Conservation (phyloP, 1,139 yeast genomes). For the Sugiyamaella neomexicana region DNA sequence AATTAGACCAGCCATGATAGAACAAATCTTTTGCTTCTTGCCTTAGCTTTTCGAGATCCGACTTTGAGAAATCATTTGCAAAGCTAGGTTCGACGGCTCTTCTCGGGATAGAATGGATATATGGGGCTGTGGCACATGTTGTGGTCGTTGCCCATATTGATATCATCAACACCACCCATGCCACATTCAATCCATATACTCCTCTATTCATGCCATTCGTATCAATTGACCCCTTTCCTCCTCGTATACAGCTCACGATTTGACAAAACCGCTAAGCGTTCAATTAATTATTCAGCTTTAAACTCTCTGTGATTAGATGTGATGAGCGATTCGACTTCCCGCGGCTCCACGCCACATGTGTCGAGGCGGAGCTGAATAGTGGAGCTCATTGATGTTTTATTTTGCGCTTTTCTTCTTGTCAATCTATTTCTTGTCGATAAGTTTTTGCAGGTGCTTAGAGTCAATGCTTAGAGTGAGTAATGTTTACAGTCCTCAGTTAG, state of each 20-base stretch:
- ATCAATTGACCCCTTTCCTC: neutral
- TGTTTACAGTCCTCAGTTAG: no score
- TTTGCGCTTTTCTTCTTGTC: no score
- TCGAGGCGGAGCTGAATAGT: neutral
- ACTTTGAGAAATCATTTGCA: slow-evolving; percentile 6
- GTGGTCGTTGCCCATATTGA: neutral
- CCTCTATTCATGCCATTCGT: slow-evolving; percentile 5
- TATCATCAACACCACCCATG: neutral
- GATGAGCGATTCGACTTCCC: neutral
- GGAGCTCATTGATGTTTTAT: no score
- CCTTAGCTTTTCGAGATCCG: neutral
- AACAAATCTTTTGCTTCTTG: slow-evolving; percentile 59
- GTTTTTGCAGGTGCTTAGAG: no score
- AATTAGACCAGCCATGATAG: slow-evolving; percentile 75
- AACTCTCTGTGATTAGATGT: no score
- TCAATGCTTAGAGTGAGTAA: no score
- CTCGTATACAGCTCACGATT: neutral
- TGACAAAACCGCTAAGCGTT: neutral
- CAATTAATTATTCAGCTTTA: no score
- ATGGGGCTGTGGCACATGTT: neutral
- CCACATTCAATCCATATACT: slow-evolving; percentile 2
- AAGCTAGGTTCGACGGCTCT: slow-evolving; percentile 7
- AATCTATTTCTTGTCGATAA: no score
- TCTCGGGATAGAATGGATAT: neutral
- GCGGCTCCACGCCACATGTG: neutral